Evolutionary conservation across 768 basidiomycete genomes (phyloP).

Genomic region (Xanthoconium stramineum): DNA sequence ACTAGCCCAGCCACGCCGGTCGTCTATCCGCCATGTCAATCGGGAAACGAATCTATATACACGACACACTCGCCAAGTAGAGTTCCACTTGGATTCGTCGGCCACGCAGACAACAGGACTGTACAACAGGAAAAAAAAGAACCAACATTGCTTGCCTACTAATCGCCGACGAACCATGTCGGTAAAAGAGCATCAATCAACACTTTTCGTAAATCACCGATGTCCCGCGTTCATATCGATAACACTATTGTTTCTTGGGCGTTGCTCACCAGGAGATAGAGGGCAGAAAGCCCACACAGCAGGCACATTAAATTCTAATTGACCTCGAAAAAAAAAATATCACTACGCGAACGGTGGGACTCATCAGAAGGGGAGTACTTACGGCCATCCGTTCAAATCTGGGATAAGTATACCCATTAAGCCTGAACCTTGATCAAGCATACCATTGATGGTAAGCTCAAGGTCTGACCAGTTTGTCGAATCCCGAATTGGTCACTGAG

Average conservation of each 20-base stretch:
- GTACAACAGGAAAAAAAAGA: slow-evolving; percentile 8
- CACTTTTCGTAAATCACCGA: slow-evolving; percentile 13
- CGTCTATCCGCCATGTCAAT: not conserved
- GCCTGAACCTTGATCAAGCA: slow-evolving; percentile 7
- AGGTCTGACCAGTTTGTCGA: not conserved
- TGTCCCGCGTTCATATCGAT: slow-evolving; percentile 31
- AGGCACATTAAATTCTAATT: slow-evolving; percentile 17
- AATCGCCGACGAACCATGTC: slow-evolving; percentile 12
- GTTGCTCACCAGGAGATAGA: slow-evolving; percentile 13
- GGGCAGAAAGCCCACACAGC: not conserved
- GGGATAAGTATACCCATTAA: not conserved
- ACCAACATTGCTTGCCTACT: not conserved
- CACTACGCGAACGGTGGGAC: not conserved
- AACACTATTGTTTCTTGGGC: slow-evolving; percentile 43
- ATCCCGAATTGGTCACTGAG: not conserved
- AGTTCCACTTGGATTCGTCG: not conserved
- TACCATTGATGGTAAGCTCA: slow-evolving; percentile 13
- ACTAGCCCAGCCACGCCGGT: not conserved
- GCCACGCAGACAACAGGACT: slow-evolving; percentile 4
- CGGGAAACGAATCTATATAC: not conserved
- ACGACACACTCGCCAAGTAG: not conserved
- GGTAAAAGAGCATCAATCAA: not conserved
- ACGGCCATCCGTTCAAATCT: slow-evolving; percentile 5
- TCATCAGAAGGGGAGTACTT: slow-evolving; percentile 9
- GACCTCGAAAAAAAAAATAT: not conserved